Base-by-base conservation (phyloP, 495 filamentous ascomycete species). In the Aspergillus bridgeri region DNA sequence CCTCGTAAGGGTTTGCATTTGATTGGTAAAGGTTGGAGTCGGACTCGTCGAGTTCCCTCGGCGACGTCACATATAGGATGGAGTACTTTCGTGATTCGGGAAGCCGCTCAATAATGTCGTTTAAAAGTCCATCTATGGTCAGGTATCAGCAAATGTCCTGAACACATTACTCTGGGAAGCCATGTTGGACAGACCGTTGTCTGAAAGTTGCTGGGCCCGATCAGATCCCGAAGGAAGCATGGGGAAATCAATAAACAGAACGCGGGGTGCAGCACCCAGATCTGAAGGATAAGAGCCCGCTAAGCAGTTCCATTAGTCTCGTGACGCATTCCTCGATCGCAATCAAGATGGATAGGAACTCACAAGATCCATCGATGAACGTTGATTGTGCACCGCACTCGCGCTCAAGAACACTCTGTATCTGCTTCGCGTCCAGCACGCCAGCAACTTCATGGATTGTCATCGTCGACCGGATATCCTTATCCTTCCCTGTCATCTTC, bases 301-400 rank as follows among this genome's bases (percentile, higher is more conserved):
- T 83, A 61, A 4, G 53, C 0, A 22, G 38, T 9, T 19, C 45
- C 29, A 61, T 74, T 44, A 71, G 59, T 45, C 54, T 18, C 25
- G 49, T 48, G 17, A 22, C 38, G 21, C 42, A 51, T 53, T 9
- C 29, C 49, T 1, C 22, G 45, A 22, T 42, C 17, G 8, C 9
- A 51, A n/a, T 15, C 43, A 21, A 5, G 3, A 21, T 38, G 23
- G 27, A 21, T 25, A 17, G 17, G 48, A 53, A 77, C 76, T 69
- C 75, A 91, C 87, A 85, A 57, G 88, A 85, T 55, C 81, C 80
- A 69, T 85, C 82, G 29, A 90, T 72, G 50, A 75, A 72, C 52
- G 79, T 73, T 20, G 73, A 71, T 63, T 77, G 67, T 17, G 80
- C 79, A 52, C 77, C 79, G 66, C 85, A 84, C 60, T 76, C 70